Percentiles rank a stretch among this genome's conserved stretches.
These are phyloP conservation scores for Truncatella angustata DNA, from an alignment of 2,329 filamentous ascomycete species.

Conservation along the genomic window DNA sequence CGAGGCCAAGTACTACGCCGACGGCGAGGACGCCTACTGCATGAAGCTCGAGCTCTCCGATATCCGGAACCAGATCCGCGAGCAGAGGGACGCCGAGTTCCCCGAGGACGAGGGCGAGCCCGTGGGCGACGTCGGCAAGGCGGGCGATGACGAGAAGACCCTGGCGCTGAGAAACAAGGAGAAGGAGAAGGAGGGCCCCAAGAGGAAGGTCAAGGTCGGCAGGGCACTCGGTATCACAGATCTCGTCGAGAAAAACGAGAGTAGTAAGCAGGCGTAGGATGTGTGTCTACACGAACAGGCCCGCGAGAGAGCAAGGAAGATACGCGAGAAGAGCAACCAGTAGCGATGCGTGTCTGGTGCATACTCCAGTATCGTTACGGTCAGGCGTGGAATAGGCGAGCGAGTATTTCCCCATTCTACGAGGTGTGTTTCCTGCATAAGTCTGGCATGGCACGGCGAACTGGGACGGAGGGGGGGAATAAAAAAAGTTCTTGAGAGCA, in stretches of 20 bases:
- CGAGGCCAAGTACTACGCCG: slow-evolving; percentile 91
- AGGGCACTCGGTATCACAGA: slow-evolving; percentile 75
- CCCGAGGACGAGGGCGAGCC: slow-evolving; percentile 62
- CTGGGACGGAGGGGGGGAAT: neutral
- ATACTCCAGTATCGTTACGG: neutral
- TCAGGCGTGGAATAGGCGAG: neutral
- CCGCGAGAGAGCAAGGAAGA: neutral
- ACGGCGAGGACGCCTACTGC: slow-evolving; percentile 92
- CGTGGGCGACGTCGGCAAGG: slow-evolving; percentile 66
- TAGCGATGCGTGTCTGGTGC: neutral
- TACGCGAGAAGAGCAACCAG: neutral
- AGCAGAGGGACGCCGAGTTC: slow-evolving; percentile 9
- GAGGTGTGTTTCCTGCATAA: neutral
- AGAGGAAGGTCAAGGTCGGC: slow-evolving; percentile 84
- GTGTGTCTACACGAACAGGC: neutral
- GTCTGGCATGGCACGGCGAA: slow-evolving; percentile 2
- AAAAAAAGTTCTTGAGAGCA: neutral
- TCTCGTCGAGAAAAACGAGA: slow-evolving; percentile 70
- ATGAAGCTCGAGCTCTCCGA: slow-evolving; percentile 82
- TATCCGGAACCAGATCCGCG: slow-evolving; percentile 51
- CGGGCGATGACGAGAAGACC: slow-evolving; percentile 27
- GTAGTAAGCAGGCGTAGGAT: slow-evolving; percentile 37
- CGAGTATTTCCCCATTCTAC: neutral
- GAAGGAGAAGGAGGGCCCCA: slow-evolving; percentile 40
- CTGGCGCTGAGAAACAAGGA: slow-evolving; percentile 19